Percentiles rank a stretch among this genome's conserved stretches.
phyloP scores from a whole-genome alignment of 164 flowering plant genomes.

The Vitis rupestris region DNA sequence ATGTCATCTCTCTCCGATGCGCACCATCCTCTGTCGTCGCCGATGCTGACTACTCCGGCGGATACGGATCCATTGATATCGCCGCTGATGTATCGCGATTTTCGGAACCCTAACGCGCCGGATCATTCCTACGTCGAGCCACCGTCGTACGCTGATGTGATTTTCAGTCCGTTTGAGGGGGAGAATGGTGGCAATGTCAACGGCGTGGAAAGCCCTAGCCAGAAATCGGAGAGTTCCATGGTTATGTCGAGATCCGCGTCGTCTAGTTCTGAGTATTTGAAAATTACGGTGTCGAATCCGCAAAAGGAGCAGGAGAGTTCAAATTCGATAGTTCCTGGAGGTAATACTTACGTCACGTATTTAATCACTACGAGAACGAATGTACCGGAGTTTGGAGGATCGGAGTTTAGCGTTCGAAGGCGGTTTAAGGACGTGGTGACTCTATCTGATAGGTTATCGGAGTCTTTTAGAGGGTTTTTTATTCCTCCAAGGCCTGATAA shows the following conservation, averaged over 20 bases:
- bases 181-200: constrained; percentile 21
- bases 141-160: constrained; percentile 48
- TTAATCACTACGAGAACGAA: constrained; percentile 75
- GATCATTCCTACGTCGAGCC: constrained; percentile 33
- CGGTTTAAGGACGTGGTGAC: constrained; percentile 84
- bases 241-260: constrained; percentile 33
- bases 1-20: constrained; percentile 41
- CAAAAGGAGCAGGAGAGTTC: constrained; percentile 70
- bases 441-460: constrained; percentile 69
- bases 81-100: constrained; percentile 4
- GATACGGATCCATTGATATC: constrained; percentile 19
- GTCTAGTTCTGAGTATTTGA: constrained; percentile 44
- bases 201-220: constrained; percentile 27
- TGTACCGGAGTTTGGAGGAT: constrained; percentile 52
- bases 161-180: constrained; percentile 44
- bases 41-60: constrained; percentile 12
- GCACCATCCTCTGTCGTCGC: constrained; percentile 40
- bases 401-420: constrained; percentile 72
- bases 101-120: constrained; percentile 7
- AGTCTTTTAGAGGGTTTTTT: constrained; percentile 72
- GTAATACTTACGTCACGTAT: constrained; percentile 63
- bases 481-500: constrained; percentile 92
- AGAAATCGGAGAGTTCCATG: constrained; percentile 13
- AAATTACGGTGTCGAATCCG: constrained; percentile 75
- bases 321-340: constrained; percentile 79